A percentile compares a stretch with the other conserved stretches of the same genome.
These are phyloP conservation scores for Picochlorum sp. DNA, from an alignment of 139 green algal species.

Conservation along the genomic window DNA sequence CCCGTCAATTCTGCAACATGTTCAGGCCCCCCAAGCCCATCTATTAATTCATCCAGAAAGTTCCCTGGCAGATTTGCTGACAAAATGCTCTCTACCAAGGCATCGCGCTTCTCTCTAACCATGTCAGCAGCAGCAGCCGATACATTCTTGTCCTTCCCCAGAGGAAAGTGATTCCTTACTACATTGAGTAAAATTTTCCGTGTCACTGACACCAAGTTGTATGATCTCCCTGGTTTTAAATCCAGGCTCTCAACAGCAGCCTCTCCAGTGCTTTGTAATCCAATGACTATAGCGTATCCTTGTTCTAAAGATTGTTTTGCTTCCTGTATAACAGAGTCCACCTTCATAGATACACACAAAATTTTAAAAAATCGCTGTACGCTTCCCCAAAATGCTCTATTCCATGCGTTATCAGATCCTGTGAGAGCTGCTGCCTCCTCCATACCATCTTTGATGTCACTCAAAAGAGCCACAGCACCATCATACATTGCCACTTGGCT, in stretches of 20 bases:
- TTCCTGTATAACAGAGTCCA: constrained; percentile 57
- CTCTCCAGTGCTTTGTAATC: constrained; percentile 52
- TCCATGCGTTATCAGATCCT: constrained; percentile 6
- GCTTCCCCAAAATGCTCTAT: constrained; percentile 50
- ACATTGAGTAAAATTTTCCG: constrained; percentile 70
- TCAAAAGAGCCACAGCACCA: constrained; percentile 48
- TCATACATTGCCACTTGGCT: constrained; percentile 59
- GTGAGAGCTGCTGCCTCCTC: constrained; percentile 30
- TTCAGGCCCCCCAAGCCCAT: constrained; percentile 61
- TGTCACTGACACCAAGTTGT: constrained; percentile 55
- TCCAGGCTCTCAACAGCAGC: constrained; percentile 33
- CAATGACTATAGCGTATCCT: constrained; percentile 66
- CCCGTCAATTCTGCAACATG: constrained; percentile 74
- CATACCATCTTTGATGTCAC: constrained; percentile 32
- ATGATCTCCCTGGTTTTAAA: constrained; percentile 44
- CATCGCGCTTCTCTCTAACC: constrained; percentile 17
- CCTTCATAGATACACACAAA: constrained; percentile 75
- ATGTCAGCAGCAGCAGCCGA: neutral
- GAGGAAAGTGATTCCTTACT: constrained; percentile 56
- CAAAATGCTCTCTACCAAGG: constrained; percentile 37
- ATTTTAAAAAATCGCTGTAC: constrained; percentile 94
- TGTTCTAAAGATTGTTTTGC: constrained; percentile 44
- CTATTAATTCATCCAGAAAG: constrained; percentile 80
- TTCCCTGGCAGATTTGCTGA: constrained; percentile 66
- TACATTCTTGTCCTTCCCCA: neutral